phyloP scores from a whole-genome alignment of 2,329 filamentous ascomycete genomes.

The Exophiala aquamarina region DNA sequence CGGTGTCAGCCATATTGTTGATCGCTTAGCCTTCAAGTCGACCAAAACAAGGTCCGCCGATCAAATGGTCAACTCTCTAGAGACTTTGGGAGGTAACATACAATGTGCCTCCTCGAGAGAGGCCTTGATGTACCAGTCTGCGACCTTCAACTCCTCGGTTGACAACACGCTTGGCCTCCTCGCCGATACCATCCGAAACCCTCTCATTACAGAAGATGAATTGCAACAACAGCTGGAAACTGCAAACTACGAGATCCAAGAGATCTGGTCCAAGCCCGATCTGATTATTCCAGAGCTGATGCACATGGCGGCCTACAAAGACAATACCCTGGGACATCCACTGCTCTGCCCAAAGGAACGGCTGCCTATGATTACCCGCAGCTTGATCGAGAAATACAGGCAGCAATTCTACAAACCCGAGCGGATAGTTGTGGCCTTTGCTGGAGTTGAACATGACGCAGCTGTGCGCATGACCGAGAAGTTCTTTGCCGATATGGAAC shows the following conservation, averaged over 20 bases:
- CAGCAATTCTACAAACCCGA: conserved; percentile 84
- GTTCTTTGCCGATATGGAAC: conserved; percentile 89
- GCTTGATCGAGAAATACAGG: conserved; percentile 75
- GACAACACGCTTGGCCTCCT: conserved; percentile 78
- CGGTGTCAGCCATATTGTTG: conserved; percentile 94
- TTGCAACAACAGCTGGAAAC: conserved; percentile 84
- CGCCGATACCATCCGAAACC: conserved; percentile 89
- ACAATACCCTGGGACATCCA: conserved; percentile 94
- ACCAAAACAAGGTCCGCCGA: conserved; percentile 73
- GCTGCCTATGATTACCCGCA: conserved; percentile 69
- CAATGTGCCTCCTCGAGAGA: conserved; percentile 95
- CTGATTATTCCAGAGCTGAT: conserved; percentile 93
- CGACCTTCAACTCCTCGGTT: conserved; percentile 93
- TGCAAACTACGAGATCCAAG: conserved; percentile 90
- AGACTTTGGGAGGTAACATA: conserved; percentile 89
- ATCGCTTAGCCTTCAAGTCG: conserved; percentile 89
- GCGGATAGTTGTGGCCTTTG: conserved; percentile 91
- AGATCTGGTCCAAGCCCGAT: conserved; percentile 97
- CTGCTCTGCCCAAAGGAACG: conserved; percentile 86
- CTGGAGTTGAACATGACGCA: conserved; percentile 78
- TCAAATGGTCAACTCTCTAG: conserved; percentile 82
- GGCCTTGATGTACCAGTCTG: conserved; percentile 97
- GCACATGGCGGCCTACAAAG: conserved; percentile 92
- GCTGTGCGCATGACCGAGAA: conserved; percentile 78
- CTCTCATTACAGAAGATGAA: conserved; percentile 80